Conservation (phyloP, 2,329 filamentous ascomycete genomes). For the Chalaropsis thielavioides region DNA sequence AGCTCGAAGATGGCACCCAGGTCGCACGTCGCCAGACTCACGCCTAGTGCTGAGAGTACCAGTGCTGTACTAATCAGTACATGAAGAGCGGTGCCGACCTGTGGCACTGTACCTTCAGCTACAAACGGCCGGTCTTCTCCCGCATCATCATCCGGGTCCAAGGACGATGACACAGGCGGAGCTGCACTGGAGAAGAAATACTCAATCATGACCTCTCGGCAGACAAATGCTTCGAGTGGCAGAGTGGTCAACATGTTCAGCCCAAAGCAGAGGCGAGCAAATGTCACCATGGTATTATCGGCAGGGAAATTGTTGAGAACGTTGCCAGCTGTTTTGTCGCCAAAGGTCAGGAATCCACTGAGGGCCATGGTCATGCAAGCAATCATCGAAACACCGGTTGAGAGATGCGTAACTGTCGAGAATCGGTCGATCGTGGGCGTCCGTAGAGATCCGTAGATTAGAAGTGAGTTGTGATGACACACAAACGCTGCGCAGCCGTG, state of each 20-base stretch:
- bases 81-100: constrained; percentile 52
- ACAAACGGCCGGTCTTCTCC: constrained; percentile 15
- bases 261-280: constrained; percentile 88
- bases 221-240: constrained; percentile 93
- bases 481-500: constrained; percentile 38
- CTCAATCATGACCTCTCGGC: constrained; percentile 87
- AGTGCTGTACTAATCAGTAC: constrained; percentile 72
- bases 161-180: background rate
- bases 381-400: constrained; percentile 76
- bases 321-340: constrained; percentile 81
- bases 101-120: constrained; percentile 15
- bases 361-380: constrained; percentile 83
- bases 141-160: constrained; percentile 6
- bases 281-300: constrained; percentile 84
- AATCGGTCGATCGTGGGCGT: constrained; percentile 95
- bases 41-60: constrained; percentile 60
- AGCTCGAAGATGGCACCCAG: constrained; percentile 89
- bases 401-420: constrained; percentile 82
- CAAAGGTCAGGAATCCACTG: constrained; percentile 82
- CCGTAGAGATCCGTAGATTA: constrained; percentile 91
- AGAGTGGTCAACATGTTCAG: constrained; percentile 98
- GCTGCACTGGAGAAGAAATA: constrained; percentile 45
- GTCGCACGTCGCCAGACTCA: constrained; percentile 81
- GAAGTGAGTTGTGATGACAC: constrained; percentile 83
- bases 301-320: constrained; percentile 94